These are phyloP conservation scores for Phytophthora sojae DNA, from an alignment of 352 stramenopile genomes.

Conservation along the genomic window DNA sequence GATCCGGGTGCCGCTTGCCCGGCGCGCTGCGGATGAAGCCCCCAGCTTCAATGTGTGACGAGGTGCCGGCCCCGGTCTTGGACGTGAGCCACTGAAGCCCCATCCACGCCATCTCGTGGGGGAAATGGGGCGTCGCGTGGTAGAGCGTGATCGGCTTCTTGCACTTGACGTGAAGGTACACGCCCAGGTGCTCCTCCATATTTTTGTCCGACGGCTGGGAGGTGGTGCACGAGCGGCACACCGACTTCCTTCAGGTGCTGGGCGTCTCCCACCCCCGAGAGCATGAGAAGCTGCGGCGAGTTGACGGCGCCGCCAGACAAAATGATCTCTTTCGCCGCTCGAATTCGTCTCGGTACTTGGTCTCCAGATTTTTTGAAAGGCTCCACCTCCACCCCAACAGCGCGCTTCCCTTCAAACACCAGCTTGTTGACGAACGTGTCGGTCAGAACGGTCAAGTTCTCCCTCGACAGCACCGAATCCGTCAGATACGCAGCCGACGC, in stretches of 20 bases:
- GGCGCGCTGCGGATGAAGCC: conserved; percentile 66
- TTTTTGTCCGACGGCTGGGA: conserved; percentile 80
- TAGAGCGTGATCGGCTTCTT: conserved; percentile 88
- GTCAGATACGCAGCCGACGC: conserved; percentile 71
- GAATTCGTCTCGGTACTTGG: conserved; percentile 45
- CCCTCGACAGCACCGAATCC: conserved; percentile 42
- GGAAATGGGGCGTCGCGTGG: conserved; percentile 70
- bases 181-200: conserved; percentile 86
- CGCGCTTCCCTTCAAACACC: conserved; percentile 77
- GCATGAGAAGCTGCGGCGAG: conserved; percentile 84
- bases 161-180: conserved; percentile 87
- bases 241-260: conserved; percentile 69
- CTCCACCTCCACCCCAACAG: conserved; percentile 72
- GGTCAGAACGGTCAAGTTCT: conserved; percentile 76
- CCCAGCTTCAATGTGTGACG: conserved; percentile 79
- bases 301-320: conserved; percentile 84
- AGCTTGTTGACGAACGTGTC: conserved; percentile 84
- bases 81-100: conserved; percentile 75
- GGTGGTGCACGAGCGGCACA: conserved; percentile 72
- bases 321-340: conserved; percentile 83
- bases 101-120: conserved; percentile 82
- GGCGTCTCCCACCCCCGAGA: conserved; percentile 79
- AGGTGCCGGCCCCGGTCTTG: conserved; percentile 64
- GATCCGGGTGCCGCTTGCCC: conserved; percentile 73
- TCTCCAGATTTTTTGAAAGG: conserved; percentile 39